Evolutionary conservation across 1,284 basidiomycete species (phyloP).

Genomic region (Ceratobasidium sp.): DNA sequence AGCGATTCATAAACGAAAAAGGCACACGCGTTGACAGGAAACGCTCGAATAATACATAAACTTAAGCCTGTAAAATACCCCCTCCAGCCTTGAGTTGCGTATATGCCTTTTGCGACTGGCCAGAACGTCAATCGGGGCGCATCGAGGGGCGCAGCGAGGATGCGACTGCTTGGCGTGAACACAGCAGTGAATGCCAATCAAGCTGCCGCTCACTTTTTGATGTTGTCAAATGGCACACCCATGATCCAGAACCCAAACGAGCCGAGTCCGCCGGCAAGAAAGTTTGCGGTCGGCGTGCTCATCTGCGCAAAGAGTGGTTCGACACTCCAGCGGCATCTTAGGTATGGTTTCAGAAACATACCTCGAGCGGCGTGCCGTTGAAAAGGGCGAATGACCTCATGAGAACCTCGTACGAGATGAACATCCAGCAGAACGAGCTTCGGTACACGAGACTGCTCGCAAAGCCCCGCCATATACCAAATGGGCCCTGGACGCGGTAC

Average conservation of each 20-base stretch:
- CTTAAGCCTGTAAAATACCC: conserved; percentile 66
- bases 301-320: conserved; percentile 57
- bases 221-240: conserved; percentile 79
- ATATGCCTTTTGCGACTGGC: conserved; percentile 63
- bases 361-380: conserved; percentile 66
- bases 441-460: conserved; percentile 70
- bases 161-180: conserved; percentile 59
- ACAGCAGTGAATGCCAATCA: conserved; percentile 17
- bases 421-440: conserved; percentile 76
- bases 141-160: conserved; percentile 66
- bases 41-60: conserved; percentile 72
- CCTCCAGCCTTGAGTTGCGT: conserved; percentile 61
- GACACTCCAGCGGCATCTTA: background rate
- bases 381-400: conserved; percentile 68
- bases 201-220: conserved; percentile 70
- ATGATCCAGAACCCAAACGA: conserved; percentile 73
- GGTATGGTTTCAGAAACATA: conserved; percentile 50
- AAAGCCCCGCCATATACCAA: conserved; percentile 73
- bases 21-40: conserved; percentile 77
- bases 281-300: conserved; percentile 71
- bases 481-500: conserved; percentile 64
- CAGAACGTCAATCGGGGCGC: conserved; percentile 62
- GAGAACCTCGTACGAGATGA: conserved; percentile 66
- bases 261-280: conserved; percentile 73
- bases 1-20: conserved; percentile 76